Base-by-base conservation (phyloP, 768 basidiomycete genomes). In the Phanerochaete carnosa region DNA sequence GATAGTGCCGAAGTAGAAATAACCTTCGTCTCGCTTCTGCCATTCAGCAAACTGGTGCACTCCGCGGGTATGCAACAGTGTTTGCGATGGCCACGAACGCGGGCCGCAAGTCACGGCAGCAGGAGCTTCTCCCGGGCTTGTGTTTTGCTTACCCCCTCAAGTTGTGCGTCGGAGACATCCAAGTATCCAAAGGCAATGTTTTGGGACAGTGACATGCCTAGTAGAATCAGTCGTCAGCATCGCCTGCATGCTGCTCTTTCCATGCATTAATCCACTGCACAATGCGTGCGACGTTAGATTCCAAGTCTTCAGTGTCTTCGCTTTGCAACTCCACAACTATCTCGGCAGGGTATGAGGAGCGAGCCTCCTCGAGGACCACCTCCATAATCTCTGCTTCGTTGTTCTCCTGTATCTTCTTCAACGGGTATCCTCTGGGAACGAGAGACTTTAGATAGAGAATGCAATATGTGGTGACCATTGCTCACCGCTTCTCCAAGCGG, bases 311-410 rank as follows among this genome's bases (percentile, higher is more conserved):
- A 53, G 81, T 84, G 23, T 75, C 80, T 69, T 92, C 89, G 71
- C 91, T 94, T 61, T 81, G 74, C 26, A 98, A 78, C 68, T 92
- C 92, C 19, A 98, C 88, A 26, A 98, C 83, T 63, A 96, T 90
- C 72, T 92, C 88, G n/a, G 80, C 69, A 0, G 88, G 82, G 72
- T 98, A 99, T 0, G 94, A 92, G 39, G 86, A 85, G 46, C 86
- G 80, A 3, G 96, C 95, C 72, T 99, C 97, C 32, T 92, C 89
- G 12, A 90, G 76, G 37, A 97, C 87, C 54, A 95, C 86, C 69
- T 92, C 81, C 95, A 98, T 97, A 69, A 99, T 98, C 77, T 99
- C 97, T 13, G 95, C 95, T 69, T 95, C 90, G 73, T 98, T 95
- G 73, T 99, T 99, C 75, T 99, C 97, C 71, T 95, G 91, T 4